phyloP scores from a whole-genome alignment of 352 stramenopile species.

The Aphanomyces stellatus region DNA sequence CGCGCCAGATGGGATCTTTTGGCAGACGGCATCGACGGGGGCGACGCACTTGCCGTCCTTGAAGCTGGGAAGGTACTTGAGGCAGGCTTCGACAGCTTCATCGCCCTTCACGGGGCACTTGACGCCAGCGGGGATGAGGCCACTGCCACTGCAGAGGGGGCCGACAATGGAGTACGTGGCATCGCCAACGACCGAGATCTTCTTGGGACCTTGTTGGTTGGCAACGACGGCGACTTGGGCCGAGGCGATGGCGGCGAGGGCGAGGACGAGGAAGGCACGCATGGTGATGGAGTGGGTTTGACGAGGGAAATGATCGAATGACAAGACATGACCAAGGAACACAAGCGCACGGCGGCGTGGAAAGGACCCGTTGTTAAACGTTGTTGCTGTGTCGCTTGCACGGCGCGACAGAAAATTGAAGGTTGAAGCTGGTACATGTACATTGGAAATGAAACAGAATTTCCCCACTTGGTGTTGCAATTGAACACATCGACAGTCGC shows the following conservation, averaged over 20 bases:
- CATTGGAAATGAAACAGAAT: too few relatives aligned
- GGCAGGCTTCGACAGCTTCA: slow-evolving; percentile 27
- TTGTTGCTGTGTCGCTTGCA: too few relatives aligned
- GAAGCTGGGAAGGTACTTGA: slow-evolving; percentile 18
- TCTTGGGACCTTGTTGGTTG: neutral
- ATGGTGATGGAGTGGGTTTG: neutral
- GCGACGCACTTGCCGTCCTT: slow-evolving; percentile 22
- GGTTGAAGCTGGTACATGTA: too few relatives aligned
- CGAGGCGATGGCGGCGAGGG: too few relatives aligned
- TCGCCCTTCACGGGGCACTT: slow-evolving; percentile 31
- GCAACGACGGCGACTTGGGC: neutral
- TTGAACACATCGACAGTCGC: too few relatives aligned
- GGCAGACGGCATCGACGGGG: slow-evolving; percentile 23
- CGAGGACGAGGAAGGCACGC: neutral
- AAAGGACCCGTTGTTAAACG: too few relatives aligned
- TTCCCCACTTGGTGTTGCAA: too few relatives aligned
- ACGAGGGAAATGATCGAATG: neutral
- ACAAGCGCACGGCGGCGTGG: too few relatives aligned
- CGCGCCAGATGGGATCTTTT: slow-evolving; percentile 13
- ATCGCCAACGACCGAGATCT: slow-evolving; percentile 26
- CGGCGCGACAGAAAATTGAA: too few relatives aligned
- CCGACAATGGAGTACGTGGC: slow-evolving; percentile 37
- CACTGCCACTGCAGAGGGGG: slow-evolving; percentile 27
- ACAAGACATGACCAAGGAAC: too few relatives aligned
- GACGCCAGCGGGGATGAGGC: slow-evolving; percentile 7